phyloP scores from a whole-genome alignment of 495 filamentous ascomycete genomes.

The Xylaria telfairii region DNA sequence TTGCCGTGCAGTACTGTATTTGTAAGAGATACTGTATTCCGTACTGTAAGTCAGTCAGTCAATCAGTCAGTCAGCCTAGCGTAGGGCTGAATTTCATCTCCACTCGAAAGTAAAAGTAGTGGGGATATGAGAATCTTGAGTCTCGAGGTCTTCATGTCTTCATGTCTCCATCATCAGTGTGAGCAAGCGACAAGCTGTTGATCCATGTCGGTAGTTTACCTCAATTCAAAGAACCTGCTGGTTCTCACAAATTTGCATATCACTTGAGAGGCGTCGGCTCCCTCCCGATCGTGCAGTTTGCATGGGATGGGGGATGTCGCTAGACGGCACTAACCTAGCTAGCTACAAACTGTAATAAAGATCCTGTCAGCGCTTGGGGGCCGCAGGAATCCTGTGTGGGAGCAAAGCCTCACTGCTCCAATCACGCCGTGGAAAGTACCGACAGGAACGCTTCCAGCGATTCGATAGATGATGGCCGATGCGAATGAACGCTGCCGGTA shows the following conservation, averaged over 20 bases:
- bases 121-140: background rate
- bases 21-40: too few species aligned
- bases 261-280: conserved; percentile 16
- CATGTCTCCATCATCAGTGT: too few species aligned
- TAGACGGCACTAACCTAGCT: background rate
- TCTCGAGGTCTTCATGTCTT: conserved; percentile 4
- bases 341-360: too few species aligned
- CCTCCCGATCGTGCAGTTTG: conserved; percentile 21
- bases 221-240: background rate
- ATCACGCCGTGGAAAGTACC: conserved; percentile 9
- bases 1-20: too few species aligned
- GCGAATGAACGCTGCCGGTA: background rate
- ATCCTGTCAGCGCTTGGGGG: conserved; percentile 18
- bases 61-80: conserved; percentile 11
- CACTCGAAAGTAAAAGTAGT: conserved; percentile 5
- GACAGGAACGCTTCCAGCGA: background rate
- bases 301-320: background rate
- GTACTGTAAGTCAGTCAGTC: too few species aligned
- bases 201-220: background rate
- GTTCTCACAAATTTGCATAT: background rate
- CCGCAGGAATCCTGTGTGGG: conserved; percentile 15
- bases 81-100: conserved; percentile 24
- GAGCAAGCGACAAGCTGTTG: conserved; percentile 1
- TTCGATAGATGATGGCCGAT: background rate
- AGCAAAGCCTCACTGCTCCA: conserved; percentile 22